These are phyloP conservation scores for Suhomyces guaymorum DNA, from an alignment of 1,139 yeast species.

Conservation along the genomic window DNA sequence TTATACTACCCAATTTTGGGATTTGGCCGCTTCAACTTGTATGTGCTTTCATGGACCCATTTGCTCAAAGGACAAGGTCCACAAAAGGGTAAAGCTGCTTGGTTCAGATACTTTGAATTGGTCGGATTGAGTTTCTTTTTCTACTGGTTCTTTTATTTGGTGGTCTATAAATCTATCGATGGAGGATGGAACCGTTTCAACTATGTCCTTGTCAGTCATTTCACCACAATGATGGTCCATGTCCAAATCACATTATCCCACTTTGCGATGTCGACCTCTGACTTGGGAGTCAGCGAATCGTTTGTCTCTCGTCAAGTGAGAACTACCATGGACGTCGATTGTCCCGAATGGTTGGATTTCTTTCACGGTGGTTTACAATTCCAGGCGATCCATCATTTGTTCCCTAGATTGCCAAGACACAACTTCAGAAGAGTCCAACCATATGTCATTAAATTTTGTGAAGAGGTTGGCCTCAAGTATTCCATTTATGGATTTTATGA, in stretches of 20 bases:
- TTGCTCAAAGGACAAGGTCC: slow-evolving; percentile 76
- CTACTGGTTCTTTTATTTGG: slow-evolving; percentile 76
- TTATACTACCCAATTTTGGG: slow-evolving; percentile 76
- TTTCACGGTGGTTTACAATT: slow-evolving; percentile 92
- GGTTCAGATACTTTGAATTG: slow-evolving; percentile 79
- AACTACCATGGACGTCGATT: slow-evolving; percentile 93
- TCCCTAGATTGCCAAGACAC: slow-evolving; percentile 88
- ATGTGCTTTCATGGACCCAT: slow-evolving; percentile 79
- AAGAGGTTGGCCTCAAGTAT: slow-evolving; percentile 75
- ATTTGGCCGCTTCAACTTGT: slow-evolving; percentile 85
- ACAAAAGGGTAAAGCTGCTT: slow-evolving; percentile 75
- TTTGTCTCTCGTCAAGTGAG: slow-evolving; percentile 80
- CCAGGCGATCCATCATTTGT: slow-evolving; percentile 87
- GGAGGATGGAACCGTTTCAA: slow-evolving; percentile 52
- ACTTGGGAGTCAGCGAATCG: slow-evolving; percentile 78
- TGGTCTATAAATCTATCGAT: slow-evolving; percentile 54
- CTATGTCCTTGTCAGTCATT: slow-evolving; percentile 71
- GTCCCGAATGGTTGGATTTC: slow-evolving; percentile 90
- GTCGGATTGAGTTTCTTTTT: slow-evolving; percentile 66
- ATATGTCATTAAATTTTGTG: slow-evolving; percentile 69
- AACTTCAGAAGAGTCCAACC: slow-evolving; percentile 77
- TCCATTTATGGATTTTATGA: slow-evolving; percentile 81
- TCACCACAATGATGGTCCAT: slow-evolving; percentile 85
- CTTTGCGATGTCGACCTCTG: slow-evolving; percentile 92
- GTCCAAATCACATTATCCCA: slow-evolving; percentile 89